phyloP scores from a whole-genome alignment of 2,329 filamentous ascomycete species.

The Neospermospora avenae region DNA sequence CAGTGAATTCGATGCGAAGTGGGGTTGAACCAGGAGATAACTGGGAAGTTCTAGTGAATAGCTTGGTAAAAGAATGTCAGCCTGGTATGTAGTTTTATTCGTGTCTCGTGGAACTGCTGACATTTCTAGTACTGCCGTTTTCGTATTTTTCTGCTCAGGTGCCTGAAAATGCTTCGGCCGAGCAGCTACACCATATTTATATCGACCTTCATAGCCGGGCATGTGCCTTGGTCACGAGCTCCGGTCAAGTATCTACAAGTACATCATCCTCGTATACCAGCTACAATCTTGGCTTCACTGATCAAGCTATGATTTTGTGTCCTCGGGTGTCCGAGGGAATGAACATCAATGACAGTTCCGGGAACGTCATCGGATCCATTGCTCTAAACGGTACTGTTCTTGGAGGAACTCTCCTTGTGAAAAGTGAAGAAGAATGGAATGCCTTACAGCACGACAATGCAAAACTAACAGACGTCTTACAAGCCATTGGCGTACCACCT shows the following conservation, averaged over 20 bases:
- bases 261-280: constrained; percentile 45
- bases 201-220: constrained; percentile 27
- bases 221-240: not conserved
- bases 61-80: constrained; percentile 27
- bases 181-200: constrained; percentile 29
- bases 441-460: constrained; percentile 43
- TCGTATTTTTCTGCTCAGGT: constrained; percentile 30
- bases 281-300: constrained; percentile 62
- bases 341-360: constrained; percentile 19
- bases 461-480: constrained; percentile 41
- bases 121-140: constrained; percentile 29
- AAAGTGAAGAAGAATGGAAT: constrained; percentile 56
- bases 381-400: constrained; percentile 61
- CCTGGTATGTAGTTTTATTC: not conserved
- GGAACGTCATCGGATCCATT: constrained; percentile 28
- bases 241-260: not conserved
- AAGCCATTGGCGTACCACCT: constrained; percentile 27
- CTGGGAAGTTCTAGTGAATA: constrained; percentile 52
- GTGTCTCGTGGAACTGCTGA: not conserved
- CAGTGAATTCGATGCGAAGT: constrained; percentile 59
- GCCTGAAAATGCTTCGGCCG: constrained; percentile 15
- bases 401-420: constrained; percentile 61
- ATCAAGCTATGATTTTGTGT: constrained; percentile 49
- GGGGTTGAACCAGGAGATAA: constrained; percentile 36
- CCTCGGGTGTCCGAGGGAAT: constrained; percentile 53